phyloP scores from a whole-genome alignment of 2,329 filamentous ascomycete species.

The Clonostachys solani region DNA sequence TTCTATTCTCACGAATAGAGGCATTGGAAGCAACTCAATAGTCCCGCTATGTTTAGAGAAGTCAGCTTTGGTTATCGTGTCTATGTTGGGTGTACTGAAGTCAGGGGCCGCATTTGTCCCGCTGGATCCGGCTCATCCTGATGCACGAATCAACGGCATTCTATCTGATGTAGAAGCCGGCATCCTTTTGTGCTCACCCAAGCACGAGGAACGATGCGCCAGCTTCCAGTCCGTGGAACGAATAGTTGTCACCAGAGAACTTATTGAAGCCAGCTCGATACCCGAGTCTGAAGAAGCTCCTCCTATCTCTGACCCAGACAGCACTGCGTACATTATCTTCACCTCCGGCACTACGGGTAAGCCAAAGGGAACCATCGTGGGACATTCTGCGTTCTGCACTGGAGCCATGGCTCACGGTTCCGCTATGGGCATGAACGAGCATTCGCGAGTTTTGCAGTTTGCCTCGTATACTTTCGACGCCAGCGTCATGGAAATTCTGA shows the following conservation, averaged over 20 bases:
- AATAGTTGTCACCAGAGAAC: not conserved
- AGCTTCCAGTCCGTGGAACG: not conserved
- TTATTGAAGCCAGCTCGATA: not conserved
- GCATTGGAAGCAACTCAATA: slow-evolving; percentile 25
- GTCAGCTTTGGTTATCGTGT: slow-evolving; percentile 37
- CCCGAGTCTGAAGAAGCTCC: not conserved
- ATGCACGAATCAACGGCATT: slow-evolving; percentile 1
- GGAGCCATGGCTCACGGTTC: slow-evolving; percentile 10
- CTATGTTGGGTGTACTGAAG: slow-evolving; percentile 41
- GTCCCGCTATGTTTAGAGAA: slow-evolving; percentile 46
- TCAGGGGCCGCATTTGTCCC: slow-evolving; percentile 30
- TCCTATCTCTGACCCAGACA: not conserved
- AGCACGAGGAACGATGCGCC: not conserved
- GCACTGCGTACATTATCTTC: slow-evolving; percentile 11
- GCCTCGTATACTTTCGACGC: slow-evolving; percentile 6
- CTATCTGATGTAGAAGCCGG: not conserved
- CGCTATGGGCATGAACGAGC: slow-evolving; percentile 12
- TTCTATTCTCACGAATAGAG: slow-evolving; percentile 19
- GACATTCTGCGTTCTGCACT: slow-evolving; percentile 11
- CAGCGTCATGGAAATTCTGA: slow-evolving; percentile 4
- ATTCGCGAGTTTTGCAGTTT: slow-evolving; percentile 19
- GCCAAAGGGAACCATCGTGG: slow-evolving; percentile 12
- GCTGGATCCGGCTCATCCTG: not conserved
- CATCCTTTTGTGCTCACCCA: slow-evolving; percentile 1
- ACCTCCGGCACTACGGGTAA: slow-evolving; percentile 14